Evolutionary conservation across 345 rosid species (phyloP).

Genomic region (Lepidium aucheri): DNA sequence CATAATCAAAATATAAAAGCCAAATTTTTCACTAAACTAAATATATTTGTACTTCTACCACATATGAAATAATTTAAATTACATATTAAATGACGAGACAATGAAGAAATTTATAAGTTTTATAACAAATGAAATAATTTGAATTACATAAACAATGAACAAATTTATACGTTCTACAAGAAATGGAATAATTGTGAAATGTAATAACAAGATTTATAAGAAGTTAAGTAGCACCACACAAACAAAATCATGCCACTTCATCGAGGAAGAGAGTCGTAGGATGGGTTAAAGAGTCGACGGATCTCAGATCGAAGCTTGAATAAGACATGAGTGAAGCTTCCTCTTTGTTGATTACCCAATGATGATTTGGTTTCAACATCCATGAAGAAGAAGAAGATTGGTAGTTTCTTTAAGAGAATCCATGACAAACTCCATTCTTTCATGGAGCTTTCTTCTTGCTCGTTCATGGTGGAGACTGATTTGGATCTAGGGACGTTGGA

Average conservation of each 20-base stretch:
- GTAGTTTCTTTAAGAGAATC: slow-evolving; percentile 55
- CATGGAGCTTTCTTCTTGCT: slow-evolving; percentile 39
- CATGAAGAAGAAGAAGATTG: slow-evolving; percentile 52
- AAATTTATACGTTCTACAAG: too few relatives aligned
- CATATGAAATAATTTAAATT: too few relatives aligned
- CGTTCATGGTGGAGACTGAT: slow-evolving; percentile 48
- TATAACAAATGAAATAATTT: too few relatives aligned
- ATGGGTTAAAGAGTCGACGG: slow-evolving; percentile 36
- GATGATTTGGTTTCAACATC: slow-evolving; percentile 50
- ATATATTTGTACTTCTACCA: too few relatives aligned
- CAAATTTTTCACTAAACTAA: too few relatives aligned
- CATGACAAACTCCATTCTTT: slow-evolving; percentile 64
- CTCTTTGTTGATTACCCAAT: slow-evolving; percentile 30
- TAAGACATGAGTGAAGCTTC: slow-evolving; percentile 59
- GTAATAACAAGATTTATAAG: not conserved
- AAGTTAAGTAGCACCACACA: not conserved
- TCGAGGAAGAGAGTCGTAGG: slow-evolving; percentile 26
- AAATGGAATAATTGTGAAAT: too few relatives aligned
- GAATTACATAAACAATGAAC: too few relatives aligned
- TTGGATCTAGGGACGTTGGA: slow-evolving; percentile 44
- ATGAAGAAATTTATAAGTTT: too few relatives aligned
- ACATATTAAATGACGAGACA: too few relatives aligned
- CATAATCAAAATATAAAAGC: too few relatives aligned
- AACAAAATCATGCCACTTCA: slow-evolving; percentile 6
- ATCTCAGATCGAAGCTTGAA: slow-evolving; percentile 52